Evolutionary conservation across 2,329 filamentous ascomycete species (phyloP).

Genomic region (Cryphonectria carpinicola): DNA sequence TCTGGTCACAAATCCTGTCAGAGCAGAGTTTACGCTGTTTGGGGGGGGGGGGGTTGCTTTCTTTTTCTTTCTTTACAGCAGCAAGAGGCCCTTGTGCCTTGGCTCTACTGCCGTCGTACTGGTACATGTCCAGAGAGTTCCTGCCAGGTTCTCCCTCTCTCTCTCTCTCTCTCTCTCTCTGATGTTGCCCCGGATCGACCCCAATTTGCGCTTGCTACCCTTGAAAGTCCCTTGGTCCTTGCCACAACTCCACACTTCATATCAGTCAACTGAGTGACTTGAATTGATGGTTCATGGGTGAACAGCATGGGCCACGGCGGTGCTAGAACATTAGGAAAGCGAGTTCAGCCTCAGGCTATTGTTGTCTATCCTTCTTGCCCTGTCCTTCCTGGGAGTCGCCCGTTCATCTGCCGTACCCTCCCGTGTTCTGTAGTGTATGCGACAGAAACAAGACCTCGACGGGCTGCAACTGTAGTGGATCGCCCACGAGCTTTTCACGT

Average conservation of each 20-base stretch:
- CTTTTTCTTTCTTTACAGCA: neutral
- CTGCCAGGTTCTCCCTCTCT: neutral
- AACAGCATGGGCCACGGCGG: neutral
- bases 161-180: neutral
- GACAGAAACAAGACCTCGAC: slow-evolving; percentile 10
- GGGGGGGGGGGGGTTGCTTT: no score
- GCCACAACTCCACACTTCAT: slow-evolving; percentile 29
- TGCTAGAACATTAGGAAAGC: neutral
- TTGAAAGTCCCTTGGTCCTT: slow-evolving; percentile 29
- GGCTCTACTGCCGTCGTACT: neutral
- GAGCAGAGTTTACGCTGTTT: slow-evolving; percentile 8
- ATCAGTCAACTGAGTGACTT: slow-evolving; percentile 22
- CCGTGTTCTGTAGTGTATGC: slow-evolving; percentile 5
- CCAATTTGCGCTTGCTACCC: slow-evolving; percentile 28
- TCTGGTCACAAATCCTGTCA: slow-evolving; percentile 6
- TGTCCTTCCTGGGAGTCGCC: neutral
- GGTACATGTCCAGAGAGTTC: neutral
- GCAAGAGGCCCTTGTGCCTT: neutral
- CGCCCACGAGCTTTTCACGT: slow-evolving; percentile 17
- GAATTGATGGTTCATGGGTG: slow-evolving; percentile 22
- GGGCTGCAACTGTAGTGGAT: slow-evolving; percentile 15
- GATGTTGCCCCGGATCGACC: slow-evolving; percentile 24
- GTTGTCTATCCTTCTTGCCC: slow-evolving; percentile 4
- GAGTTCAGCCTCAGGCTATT: slow-evolving; percentile 16
- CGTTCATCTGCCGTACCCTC: slow-evolving; percentile 8